These are phyloP conservation scores for Ascochyta koolunga DNA, from an alignment of 2,329 filamentous ascomycete species.

Conservation along the genomic window DNA sequence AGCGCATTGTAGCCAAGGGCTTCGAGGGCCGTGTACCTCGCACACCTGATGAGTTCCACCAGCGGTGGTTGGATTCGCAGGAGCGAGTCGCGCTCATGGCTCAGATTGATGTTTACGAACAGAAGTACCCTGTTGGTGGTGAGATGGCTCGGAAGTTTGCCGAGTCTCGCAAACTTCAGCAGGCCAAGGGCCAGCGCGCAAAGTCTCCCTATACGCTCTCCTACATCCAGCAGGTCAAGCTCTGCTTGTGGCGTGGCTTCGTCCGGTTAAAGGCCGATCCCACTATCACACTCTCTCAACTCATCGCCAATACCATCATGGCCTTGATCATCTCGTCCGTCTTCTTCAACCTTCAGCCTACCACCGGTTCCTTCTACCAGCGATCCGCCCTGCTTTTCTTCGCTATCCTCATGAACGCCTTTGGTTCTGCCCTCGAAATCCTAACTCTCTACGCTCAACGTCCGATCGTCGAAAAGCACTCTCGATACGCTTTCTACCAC, in stretches of 20 bases:
- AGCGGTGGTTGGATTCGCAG: slow-evolving; percentile 61
- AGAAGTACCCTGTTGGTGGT: slow-evolving; percentile 53
- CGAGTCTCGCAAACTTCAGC: slow-evolving; percentile 53
- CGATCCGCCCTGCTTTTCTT: slow-evolving; percentile 86
- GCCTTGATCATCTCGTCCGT: slow-evolving; percentile 79
- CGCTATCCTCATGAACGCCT: slow-evolving; percentile 84
- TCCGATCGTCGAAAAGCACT: slow-evolving; percentile 89
- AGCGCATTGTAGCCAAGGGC: slow-evolving; percentile 53
- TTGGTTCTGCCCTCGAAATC: slow-evolving; percentile 81
- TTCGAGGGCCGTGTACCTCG: slow-evolving; percentile 55
- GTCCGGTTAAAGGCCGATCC: slow-evolving; percentile 78
- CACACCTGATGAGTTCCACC: slow-evolving; percentile 58
- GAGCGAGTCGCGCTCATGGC: slow-evolving; percentile 53
- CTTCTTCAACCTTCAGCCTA: slow-evolving; percentile 74
- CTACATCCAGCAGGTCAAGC: slow-evolving; percentile 72
- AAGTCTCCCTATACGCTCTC: slow-evolving; percentile 86
- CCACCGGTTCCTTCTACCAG: slow-evolving; percentile 76
- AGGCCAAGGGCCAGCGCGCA: slow-evolving; percentile 59
- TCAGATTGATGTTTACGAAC: slow-evolving; percentile 55
- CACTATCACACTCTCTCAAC: slow-evolving; percentile 70
- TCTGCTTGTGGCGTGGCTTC: slow-evolving; percentile 84
- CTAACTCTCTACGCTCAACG: slow-evolving; percentile 86
- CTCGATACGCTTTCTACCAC: slow-evolving; percentile 85
- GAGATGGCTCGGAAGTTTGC: slow-evolving; percentile 54
- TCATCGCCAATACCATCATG: slow-evolving; percentile 76